Conservation (phyloP, 1,139 yeast species). For the Blastobotrys aristatus region DNA sequence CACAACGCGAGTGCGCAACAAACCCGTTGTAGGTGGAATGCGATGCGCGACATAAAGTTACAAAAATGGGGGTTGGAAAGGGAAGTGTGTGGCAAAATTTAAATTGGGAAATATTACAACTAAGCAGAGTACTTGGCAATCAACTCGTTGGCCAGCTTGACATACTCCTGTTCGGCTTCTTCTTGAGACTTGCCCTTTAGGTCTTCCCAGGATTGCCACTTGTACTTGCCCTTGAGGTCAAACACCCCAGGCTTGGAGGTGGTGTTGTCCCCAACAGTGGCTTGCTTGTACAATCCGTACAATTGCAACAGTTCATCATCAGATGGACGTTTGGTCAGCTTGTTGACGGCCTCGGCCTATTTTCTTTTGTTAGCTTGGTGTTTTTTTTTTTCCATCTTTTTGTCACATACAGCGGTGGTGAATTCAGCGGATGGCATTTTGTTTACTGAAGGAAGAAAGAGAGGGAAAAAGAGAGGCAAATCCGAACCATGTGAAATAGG, state of each 20-base stretch:
- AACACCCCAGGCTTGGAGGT: conserved; percentile 76
- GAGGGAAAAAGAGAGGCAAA: no score
- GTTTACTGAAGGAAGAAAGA: neutral
- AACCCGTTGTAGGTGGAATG: conserved; percentile 25
- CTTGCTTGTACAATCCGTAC: conserved; percentile 93
- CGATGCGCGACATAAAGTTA: conserved; percentile 10
- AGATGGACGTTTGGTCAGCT: conserved; percentile 68
- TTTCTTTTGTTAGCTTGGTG: no score
- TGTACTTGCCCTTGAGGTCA: conserved; percentile 91
- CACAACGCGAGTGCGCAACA: conserved; percentile 49
- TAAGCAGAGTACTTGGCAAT: conserved; percentile 11
- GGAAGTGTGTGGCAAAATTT: neutral
- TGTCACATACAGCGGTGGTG: conserved; percentile 26
- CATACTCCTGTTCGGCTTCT: conserved; percentile 81
- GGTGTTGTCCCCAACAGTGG: conserved; percentile 91
- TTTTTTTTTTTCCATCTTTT: no score
- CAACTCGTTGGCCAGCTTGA: conserved; percentile 20
- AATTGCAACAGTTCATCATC: conserved; percentile 76
- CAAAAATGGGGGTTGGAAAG: neutral
- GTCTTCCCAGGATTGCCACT: conserved; percentile 96
- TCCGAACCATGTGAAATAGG: no score
- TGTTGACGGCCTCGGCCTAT: conserved; percentile 72
- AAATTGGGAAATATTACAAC: neutral
- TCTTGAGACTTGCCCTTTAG: conserved; percentile 79
- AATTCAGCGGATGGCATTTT: conserved; percentile 31